phyloP scores from a whole-genome alignment of 768 basidiomycete species.

The Porpolomopsis calyptriformis region DNA sequence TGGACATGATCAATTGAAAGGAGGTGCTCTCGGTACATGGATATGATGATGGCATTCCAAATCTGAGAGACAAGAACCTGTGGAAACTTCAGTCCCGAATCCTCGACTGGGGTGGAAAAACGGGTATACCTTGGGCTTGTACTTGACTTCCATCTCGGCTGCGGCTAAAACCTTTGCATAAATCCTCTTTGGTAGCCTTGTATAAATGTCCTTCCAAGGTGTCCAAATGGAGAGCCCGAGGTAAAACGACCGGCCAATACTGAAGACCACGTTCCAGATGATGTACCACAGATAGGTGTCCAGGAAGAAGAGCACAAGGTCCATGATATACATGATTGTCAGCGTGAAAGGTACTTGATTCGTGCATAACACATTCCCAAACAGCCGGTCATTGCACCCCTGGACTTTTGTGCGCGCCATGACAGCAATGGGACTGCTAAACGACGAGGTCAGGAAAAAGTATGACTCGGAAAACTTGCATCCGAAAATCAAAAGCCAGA shows the following conservation, averaged over 20 bases:
- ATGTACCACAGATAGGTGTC: conserved; percentile 99
- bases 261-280: conserved; percentile 96
- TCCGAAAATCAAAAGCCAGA: conserved; percentile 91
- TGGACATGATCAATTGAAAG: conserved; percentile 98
- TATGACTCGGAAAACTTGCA: conserved; percentile 97
- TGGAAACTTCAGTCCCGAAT: conserved; percentile 1
- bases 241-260: conserved; percentile 79
- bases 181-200: conserved; percentile 91
- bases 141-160: conserved; percentile 97
- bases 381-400: conserved; percentile 74
- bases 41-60: conserved; percentile 99
- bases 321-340: conserved; percentile 99
- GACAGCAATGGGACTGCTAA: conserved; percentile 89
- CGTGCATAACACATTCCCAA: conserved; percentile 71
- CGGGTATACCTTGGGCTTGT: conserved; percentile 79
- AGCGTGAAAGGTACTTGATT: conserved; percentile 94
- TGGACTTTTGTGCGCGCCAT: conserved; percentile 95
- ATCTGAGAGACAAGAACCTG: conserved; percentile 94
- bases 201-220: conserved; percentile 97
- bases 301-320: conserved; percentile 93
- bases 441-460: conserved; percentile 97
- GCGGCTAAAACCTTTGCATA: conserved; percentile 96
- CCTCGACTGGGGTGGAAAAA: background rate
- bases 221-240: conserved; percentile 98
- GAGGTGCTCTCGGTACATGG: conserved; percentile 98